A percentile compares a stretch with the other conserved stretches of the same genome.
Evolutionary conservation across 768 basidiomycete genomes (phyloP).

Genomic region (Suillus tomentosus): DNA sequence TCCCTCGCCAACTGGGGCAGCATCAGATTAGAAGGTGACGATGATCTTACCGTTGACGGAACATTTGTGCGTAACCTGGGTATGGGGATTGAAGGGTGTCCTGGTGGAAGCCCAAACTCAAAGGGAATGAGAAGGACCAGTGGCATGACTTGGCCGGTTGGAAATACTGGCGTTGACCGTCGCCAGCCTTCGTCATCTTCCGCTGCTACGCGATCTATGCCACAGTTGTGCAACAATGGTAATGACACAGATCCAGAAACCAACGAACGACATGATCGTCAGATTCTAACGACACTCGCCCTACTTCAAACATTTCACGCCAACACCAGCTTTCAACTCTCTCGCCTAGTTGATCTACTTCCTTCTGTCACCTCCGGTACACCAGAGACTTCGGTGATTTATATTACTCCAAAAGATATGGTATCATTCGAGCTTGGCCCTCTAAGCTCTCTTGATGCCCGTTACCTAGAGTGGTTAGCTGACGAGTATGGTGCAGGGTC

Average conservation of each 20-base stretch:
- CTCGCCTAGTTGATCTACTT: conserved; percentile 38
- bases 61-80: conserved; percentile 59
- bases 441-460: conserved; percentile 68
- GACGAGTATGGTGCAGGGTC: conserved; percentile 59
- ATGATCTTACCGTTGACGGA: conserved; percentile 48
- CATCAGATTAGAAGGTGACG: conserved; percentile 66
- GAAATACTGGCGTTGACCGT: conserved; percentile 29
- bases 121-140: conserved; percentile 47
- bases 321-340: conserved; percentile 59
- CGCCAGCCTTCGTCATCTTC: conserved; percentile 37
- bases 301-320: conserved; percentile 71
- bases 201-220: conserved; percentile 20
- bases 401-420: conserved; percentile 65
- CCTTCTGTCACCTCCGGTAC: conserved; percentile 16
- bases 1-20: conserved; percentile 54
- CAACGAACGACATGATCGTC: conserved; percentile 37
- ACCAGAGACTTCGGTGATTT: conserved; percentile 31
- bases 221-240: conserved; percentile 31
- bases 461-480: conserved; percentile 77
- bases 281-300: conserved; percentile 51
- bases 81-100: conserved; percentile 73
- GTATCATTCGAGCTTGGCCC: conserved; percentile 72
- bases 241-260: conserved; percentile 16
- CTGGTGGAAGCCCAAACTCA: conserved; percentile 32
- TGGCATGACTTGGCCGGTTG: conserved; percentile 53